Evolutionary conservation across 2,329 filamentous ascomycete genomes (phyloP).

Genomic region (Pseudogymnoascus sp.): DNA sequence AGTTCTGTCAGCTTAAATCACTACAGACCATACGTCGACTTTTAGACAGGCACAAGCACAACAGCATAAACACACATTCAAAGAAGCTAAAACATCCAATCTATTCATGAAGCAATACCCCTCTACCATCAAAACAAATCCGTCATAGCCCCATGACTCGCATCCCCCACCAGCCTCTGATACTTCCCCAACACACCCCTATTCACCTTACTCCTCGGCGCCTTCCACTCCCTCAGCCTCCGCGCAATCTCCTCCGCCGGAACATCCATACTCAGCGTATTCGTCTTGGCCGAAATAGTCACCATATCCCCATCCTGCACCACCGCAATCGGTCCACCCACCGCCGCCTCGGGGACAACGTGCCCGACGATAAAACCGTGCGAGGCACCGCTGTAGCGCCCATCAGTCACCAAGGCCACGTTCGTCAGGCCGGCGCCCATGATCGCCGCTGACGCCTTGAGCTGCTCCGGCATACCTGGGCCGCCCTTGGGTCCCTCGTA

Average conservation of each 20-base stretch:
- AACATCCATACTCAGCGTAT: slow-evolving; percentile 59
- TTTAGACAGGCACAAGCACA: too few relatives aligned
- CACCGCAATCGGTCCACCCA: slow-evolving; percentile 80
- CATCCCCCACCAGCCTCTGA: slow-evolving; percentile 78
- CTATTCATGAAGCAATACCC: too few relatives aligned
- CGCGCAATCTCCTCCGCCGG: slow-evolving; percentile 62
- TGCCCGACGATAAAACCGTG: slow-evolving; percentile 95
- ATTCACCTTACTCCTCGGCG: slow-evolving; percentile 65
- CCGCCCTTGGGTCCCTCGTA: slow-evolving; percentile 93
- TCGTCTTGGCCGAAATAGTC: slow-evolving; percentile 77
- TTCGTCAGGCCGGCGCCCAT: slow-evolving; percentile 88
- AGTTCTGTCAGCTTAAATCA: too few relatives aligned
- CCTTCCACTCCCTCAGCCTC: slow-evolving; percentile 60
- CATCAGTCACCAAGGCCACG: slow-evolving; percentile 86
- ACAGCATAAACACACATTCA: too few relatives aligned
- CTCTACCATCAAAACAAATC: slow-evolving; percentile 60
- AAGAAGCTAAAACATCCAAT: too few relatives aligned
- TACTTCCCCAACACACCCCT: slow-evolving; percentile 88
- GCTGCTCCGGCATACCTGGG: slow-evolving; percentile 92
- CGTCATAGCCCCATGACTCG: slow-evolving; percentile 84
- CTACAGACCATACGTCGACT: too few relatives aligned
- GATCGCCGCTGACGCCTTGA: slow-evolving; percentile 80
- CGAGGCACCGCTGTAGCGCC: slow-evolving; percentile 77
- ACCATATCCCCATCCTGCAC: slow-evolving; percentile 75
- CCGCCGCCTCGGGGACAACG: slow-evolving; percentile 82